Evolutionary conservation across 495 filamentous ascomycete genomes (phyloP), one percentile per base, ranked within the genome.

Genomic region (Neurospora intermedia): DNA sequence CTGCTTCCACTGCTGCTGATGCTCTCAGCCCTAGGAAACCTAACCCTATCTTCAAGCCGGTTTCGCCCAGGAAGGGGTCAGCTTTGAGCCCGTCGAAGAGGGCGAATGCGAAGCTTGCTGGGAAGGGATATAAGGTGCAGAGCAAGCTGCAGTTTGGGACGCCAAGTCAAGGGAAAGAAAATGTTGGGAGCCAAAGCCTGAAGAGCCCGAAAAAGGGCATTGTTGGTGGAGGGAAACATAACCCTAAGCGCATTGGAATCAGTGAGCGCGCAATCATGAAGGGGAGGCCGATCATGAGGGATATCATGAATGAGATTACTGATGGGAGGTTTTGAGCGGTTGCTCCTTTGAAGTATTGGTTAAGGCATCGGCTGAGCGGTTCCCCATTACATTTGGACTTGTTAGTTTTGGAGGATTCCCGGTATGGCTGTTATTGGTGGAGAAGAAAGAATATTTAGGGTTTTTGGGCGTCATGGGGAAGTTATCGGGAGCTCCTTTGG

Each of bases 221-320:
- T 16, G 5, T 72, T 42, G 10, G 41, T 31, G 70, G 46, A 66
- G 70, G 45, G 7, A 72, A 42, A 27, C 54, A 66, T 66, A 35
- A 66, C 54, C 54, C 54, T 7, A 66, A 66, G 27, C 15, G 27
- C 0, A 18, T 66, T 0, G 54, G 78, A 73, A 77, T 84, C 48
- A 81, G 81, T 0, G 81, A 82, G 71, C 77, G 75, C 40, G 81
- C 78, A 11, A 70, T 86, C 35, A 69, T 85, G 39, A 82, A 78
- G 71, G 82, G 81, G 7, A 83, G 81, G 69, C 78, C 81, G 31
- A 82, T 87, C 13, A 75, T 84, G 74, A 75, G 83, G 74, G 84
- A 87, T 81, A 85, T 87, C 42, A 72, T 85, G 71, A 85, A 87
- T 73, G 85, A 87, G 71, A 79, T 85, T 77, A 81, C 78, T 38